These are phyloP conservation scores for Hemisphaericaspora subhashii DNA, from an alignment of 1,139 yeast species.

Conservation along the genomic window DNA sequence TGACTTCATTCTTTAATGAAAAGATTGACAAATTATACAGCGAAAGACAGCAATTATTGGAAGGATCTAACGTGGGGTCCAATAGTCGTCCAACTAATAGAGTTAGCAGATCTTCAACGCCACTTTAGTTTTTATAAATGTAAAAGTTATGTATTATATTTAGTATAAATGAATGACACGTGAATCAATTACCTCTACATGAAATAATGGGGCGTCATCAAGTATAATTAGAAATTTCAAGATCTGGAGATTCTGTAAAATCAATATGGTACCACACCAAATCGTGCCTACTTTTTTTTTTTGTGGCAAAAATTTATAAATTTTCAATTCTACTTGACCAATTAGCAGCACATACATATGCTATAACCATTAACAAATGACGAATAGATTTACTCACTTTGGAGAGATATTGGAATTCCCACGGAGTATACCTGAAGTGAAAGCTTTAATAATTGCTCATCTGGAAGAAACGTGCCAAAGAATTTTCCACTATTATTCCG, in stretches of 20 bases:
- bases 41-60: slow-evolving; percentile 39
- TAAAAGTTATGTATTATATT: slow-evolving; percentile 2
- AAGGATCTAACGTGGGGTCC: slow-evolving; percentile 26
- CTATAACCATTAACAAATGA: background rate
- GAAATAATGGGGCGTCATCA: too few species aligned
- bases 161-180: too few species aligned
- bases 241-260: too few species aligned
- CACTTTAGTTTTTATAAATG: slow-evolving; percentile 21
- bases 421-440: background rate
- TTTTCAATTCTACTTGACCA: too few species aligned
- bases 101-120: slow-evolving; percentile 43
- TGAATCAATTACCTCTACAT: too few species aligned
- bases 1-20: slow-evolving; percentile 29
- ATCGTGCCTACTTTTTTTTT: too few species aligned
- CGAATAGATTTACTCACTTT: background rate
- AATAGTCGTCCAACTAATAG: slow-evolving; percentile 37
- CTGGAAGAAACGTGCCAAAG: background rate
- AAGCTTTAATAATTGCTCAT: background rate
- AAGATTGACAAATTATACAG: slow-evolving; percentile 40
- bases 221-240: too few species aligned
- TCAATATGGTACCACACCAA: too few species aligned
- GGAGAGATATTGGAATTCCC: background rate
- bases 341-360: too few species aligned
- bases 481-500: slow-evolving; percentile 12
- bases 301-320: too few species aligned